A percentile compares a stretch with the other conserved stretches of the same genome.
Conservation (phyloP, 2,329 filamentous ascomycete genomes). For the Colletotrichum scovillei region DNA sequence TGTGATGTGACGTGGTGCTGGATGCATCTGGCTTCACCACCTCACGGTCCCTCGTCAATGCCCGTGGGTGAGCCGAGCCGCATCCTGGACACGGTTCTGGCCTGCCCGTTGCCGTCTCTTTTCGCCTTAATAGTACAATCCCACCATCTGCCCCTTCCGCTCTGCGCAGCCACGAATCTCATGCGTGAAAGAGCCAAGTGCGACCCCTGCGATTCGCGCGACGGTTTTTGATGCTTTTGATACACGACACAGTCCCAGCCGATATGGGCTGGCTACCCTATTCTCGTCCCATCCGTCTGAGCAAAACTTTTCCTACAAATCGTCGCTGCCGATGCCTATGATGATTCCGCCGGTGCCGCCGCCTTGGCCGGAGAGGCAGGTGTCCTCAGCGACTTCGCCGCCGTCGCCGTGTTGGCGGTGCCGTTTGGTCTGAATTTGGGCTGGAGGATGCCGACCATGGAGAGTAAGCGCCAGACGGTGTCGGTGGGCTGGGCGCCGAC, state of each 20-base stretch:
- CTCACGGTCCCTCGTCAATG: background rate
- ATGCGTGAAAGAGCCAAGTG: background rate
- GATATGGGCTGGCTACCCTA: background rate
- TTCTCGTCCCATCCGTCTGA: background rate
- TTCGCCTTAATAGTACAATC: background rate
- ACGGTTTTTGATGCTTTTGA: background rate
- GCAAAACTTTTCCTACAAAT: background rate
- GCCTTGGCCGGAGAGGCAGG: background rate
- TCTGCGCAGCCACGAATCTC: background rate
- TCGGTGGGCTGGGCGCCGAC: conserved; percentile 96
- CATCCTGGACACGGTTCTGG: background rate
- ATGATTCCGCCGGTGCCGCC: background rate
- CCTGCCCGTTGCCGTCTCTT: background rate
- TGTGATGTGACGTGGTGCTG: background rate
- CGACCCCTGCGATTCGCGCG: background rate
- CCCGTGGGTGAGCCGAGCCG: background rate
- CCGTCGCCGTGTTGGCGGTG: conserved; percentile 23
- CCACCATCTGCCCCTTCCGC: background rate
- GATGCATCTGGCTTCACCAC: background rate
- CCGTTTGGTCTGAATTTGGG: conserved; percentile 45
- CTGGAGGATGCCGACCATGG: conserved; percentile 70
- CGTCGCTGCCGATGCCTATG: background rate
- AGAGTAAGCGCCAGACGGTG: conserved; percentile 85
- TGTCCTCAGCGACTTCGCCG: conserved; percentile 30
- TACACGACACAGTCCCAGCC: background rate